A percentile compares a stretch with the other conserved stretches of the same genome.
These are phyloP conservation scores for Sporothrix brunneoviolacea DNA, from an alignment of 2,329 filamentous ascomycete genomes.

Conservation along the genomic window DNA sequence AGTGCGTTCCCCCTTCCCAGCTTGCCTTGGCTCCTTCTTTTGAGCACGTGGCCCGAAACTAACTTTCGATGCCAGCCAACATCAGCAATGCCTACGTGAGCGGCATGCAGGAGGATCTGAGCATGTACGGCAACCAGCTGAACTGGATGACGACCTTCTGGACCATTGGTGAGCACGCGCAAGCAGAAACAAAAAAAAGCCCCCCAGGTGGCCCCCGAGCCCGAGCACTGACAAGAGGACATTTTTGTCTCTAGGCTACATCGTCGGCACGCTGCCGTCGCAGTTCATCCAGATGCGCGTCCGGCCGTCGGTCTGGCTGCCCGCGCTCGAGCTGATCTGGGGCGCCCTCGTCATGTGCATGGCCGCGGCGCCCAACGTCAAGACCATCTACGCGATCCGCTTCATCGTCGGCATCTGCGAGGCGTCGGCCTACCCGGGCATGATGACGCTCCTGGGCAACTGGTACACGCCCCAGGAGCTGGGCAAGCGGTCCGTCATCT, in stretches of 20 bases:
- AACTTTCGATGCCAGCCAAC: constrained; percentile 20
- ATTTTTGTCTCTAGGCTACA: too few relatives aligned
- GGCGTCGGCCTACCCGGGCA: constrained; percentile 38
- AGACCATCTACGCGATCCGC: constrained; percentile 40
- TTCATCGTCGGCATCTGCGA: constrained; percentile 42
- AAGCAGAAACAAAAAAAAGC: too few relatives aligned
- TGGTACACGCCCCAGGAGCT: constrained; percentile 36
- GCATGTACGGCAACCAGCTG: constrained; percentile 34
- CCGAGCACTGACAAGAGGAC: too few relatives aligned
- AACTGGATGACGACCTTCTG: constrained; percentile 27
- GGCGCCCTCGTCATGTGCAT: constrained; percentile 22
- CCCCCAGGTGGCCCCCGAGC: too few relatives aligned
- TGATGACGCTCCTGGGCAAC: constrained; percentile 35
- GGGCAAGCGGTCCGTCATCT: constrained; percentile 32
- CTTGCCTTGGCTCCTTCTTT: too few relatives aligned
- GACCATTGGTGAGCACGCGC: constrained; percentile 32
- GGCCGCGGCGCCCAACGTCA: constrained; percentile 34
- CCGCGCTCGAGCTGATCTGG: constrained; percentile 32
- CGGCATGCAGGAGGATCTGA: constrained; percentile 38
- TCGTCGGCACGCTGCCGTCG: not conserved
- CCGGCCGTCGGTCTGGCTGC: constrained; percentile 19
- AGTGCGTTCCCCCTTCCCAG: not conserved
- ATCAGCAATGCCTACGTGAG: constrained; percentile 38
- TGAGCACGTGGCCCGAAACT: too few relatives aligned
- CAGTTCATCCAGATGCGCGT: not conserved